Conservation (phyloP, 805 yeast species). For the Tetrapisispora taiwanensis region DNA sequence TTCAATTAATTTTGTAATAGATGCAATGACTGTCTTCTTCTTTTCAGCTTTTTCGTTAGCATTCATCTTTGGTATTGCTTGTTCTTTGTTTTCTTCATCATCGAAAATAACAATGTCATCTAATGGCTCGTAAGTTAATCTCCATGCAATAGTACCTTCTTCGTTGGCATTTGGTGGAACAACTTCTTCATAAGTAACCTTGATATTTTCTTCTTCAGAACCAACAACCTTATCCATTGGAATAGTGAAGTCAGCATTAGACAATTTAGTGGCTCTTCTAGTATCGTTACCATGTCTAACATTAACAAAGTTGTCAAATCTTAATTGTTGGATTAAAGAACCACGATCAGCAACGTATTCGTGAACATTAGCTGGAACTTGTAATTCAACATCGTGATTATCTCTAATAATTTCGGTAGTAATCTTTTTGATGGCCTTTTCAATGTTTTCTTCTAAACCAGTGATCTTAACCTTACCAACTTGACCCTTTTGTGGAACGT, state of each 20-base stretch:
- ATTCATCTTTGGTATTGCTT: slow-evolving; percentile 37
- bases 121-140: slow-evolving; percentile 37
- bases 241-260: slow-evolving; percentile 33
- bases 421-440: slow-evolving; percentile 52
- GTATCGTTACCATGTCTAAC: slow-evolving; percentile 47
- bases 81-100: slow-evolving; percentile 29
- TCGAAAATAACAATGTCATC: slow-evolving; percentile 22
- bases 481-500: slow-evolving; percentile 52
- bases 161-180: slow-evolving; percentile 18
- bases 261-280: slow-evolving; percentile 42
- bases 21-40: slow-evolving; percentile 37
- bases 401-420: slow-evolving; percentile 47
- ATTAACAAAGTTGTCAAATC: slow-evolving; percentile 43
- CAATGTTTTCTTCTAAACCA: slow-evolving; percentile 61
- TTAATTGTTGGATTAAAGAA: slow-evolving; percentile 45
- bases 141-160: slow-evolving; percentile 49
- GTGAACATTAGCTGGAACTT: slow-evolving; percentile 49
- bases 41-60: slow-evolving; percentile 37
- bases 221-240: slow-evolving; percentile 40
- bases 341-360: slow-evolving; percentile 60
- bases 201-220: slow-evolving; percentile 27
- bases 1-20: slow-evolving; percentile 33
- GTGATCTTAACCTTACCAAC: slow-evolving; percentile 44
- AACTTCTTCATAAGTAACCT: slow-evolving; percentile 38
- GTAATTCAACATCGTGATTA: slow-evolving; percentile 40